phyloP scores from a whole-genome alignment of 257 asterid species.

The Jacaranda mimosifolia region DNA sequence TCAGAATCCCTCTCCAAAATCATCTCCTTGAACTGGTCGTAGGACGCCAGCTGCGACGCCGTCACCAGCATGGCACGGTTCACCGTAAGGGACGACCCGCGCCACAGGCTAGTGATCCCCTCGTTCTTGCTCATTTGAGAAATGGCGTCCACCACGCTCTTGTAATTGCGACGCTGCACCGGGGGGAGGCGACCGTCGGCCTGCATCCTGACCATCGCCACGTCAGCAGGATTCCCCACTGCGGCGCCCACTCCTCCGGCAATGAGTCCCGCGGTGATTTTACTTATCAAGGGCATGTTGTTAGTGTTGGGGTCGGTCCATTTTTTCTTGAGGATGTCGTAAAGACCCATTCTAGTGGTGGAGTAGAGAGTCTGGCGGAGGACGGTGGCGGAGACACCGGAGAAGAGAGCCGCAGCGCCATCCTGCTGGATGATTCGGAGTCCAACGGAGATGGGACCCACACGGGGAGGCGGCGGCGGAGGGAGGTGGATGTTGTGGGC shows the following conservation, averaged over 20 bases:
- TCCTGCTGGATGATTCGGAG: constrained; percentile 57
- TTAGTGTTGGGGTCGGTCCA: constrained; percentile 60
- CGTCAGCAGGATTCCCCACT: constrained; percentile 80
- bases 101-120: constrained; percentile 74
- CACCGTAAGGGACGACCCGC: constrained; percentile 70
- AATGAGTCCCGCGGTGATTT: constrained; percentile 59
- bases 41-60: constrained; percentile 74
- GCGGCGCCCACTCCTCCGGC: constrained; percentile 79
- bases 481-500: constrained; percentile 27
- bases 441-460: constrained; percentile 60
- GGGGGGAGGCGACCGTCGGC: constrained; percentile 78
- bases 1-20: constrained; percentile 49
- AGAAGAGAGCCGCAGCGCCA: constrained; percentile 61
- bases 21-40: constrained; percentile 66
- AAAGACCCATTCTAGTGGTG: constrained; percentile 77
- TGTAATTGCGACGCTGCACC: constrained; percentile 61
- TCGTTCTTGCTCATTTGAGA: constrained; percentile 59
- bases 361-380: constrained; percentile 71
- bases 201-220: constrained; percentile 84
- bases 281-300: constrained; percentile 44
- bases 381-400: constrained; percentile 79
- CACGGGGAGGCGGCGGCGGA: constrained; percentile 38
- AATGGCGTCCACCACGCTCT: constrained; percentile 66
- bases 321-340: constrained; percentile 66
- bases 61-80: constrained; percentile 80